These are phyloP conservation scores for Neurospora tetraspora DNA, from an alignment of 495 filamentous ascomycete species.

Conservation along the genomic window DNA sequence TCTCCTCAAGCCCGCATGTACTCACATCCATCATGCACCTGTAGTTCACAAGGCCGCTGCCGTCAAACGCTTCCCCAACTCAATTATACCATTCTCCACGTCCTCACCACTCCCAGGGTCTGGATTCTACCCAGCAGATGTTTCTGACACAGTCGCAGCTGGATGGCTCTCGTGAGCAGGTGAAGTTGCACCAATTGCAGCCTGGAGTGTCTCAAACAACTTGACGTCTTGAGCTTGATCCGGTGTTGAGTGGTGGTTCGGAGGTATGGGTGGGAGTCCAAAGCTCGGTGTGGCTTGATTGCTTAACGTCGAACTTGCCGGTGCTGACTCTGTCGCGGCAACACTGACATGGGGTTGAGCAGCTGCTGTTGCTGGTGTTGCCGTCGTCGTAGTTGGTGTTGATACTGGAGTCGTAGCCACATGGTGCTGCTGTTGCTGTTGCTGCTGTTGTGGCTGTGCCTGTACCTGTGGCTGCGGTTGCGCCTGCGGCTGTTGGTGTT, in stretches of 20 bases:
- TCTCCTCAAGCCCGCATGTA: not conserved
- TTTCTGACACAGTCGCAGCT: not conserved
- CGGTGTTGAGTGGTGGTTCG: slow-evolving; percentile 18
- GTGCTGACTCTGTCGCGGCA: not conserved
- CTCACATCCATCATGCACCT: not conserved
- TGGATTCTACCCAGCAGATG: not conserved
- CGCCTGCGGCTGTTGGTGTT: slow-evolving; percentile 5
- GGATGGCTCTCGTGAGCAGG: not conserved
- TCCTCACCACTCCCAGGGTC: not conserved
- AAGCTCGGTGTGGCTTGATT: not conserved
- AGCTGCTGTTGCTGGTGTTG: not conserved
- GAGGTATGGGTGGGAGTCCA: slow-evolving; percentile 12
- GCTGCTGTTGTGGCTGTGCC: not conserved
- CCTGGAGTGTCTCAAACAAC: slow-evolving; percentile 13
- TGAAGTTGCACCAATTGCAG: slow-evolving; percentile 12
- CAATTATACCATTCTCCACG: not conserved
- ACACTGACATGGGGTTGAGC: not conserved
- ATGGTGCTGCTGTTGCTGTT: slow-evolving; percentile 2
- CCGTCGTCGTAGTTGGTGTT: not conserved
- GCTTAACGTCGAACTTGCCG: not conserved
- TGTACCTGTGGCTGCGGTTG: not conserved
- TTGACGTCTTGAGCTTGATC: slow-evolving; percentile 18
- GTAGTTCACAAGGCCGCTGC: not conserved
- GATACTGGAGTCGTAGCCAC: not conserved
- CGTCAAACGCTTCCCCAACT: not conserved